These are phyloP conservation scores for Aspergillus novofumigatus DNA, from an alignment of 2,329 filamentous ascomycete species.

Conservation along the genomic window DNA sequence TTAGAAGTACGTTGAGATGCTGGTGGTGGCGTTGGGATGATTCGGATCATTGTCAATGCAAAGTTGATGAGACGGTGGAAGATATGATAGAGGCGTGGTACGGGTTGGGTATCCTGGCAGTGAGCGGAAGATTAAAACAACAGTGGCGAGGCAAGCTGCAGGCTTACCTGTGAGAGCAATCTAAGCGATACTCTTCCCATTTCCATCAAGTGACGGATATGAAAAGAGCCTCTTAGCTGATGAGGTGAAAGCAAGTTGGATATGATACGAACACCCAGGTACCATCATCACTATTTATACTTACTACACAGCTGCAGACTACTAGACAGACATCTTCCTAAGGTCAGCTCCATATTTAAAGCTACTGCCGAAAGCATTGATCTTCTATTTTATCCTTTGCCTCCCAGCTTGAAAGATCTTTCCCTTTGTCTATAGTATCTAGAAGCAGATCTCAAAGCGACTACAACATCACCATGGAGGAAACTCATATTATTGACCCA, in stretches of 20 bases:
- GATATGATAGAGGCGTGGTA: too few relatives aligned
- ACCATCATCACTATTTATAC: background rate
- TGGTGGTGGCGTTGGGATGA: too few relatives aligned
- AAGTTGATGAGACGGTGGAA: too few relatives aligned
- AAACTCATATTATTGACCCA: slow-evolving; percentile 10
- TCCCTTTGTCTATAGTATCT: background rate
- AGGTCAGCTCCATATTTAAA: background rate
- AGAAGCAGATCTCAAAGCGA: background rate
- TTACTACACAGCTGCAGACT: background rate
- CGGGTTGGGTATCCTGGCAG: too few relatives aligned
- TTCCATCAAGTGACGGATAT: background rate
- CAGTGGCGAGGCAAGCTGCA: background rate
- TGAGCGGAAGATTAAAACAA: too few relatives aligned
- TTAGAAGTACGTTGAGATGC: too few relatives aligned
- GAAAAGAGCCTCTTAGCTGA: background rate
- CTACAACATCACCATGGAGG: background rate
- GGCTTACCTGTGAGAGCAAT: background rate
- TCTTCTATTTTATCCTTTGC: background rate
- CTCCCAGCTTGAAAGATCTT: background rate
- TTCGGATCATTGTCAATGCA: too few relatives aligned
- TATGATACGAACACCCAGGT: background rate
- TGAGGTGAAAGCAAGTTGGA: background rate
- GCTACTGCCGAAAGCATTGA: background rate
- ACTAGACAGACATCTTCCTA: background rate
- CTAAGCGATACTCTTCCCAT: background rate